Conservation (phyloP, 2,329 filamentous ascomycete species). For the Arthrobotrys iridis region DNA sequence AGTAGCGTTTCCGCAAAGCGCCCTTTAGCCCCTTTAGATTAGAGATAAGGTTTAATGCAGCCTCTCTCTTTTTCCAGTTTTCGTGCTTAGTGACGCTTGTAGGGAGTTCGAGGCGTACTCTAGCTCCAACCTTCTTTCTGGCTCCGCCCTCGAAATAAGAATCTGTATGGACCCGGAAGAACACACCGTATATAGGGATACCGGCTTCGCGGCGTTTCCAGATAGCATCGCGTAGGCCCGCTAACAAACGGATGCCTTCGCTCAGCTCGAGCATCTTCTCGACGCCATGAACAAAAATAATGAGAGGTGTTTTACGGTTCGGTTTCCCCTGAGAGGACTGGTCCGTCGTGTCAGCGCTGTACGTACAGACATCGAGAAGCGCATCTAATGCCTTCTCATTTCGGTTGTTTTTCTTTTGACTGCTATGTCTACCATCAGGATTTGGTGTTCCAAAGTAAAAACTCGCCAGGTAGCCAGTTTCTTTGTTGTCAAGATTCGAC, state of each 20-base stretch:
- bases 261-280: neutral
- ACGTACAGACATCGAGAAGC: neutral
- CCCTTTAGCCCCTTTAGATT: neutral
- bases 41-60: neutral
- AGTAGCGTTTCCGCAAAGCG: neutral
- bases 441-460: slow-evolving; percentile 6
- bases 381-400: neutral
- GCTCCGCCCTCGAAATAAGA: neutral
- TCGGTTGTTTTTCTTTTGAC: neutral
- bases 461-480: neutral
- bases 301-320: neutral
- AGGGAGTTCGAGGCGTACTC: neutral
- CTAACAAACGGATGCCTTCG: neutral
- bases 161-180: neutral
- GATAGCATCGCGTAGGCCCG: neutral
- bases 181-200: neutral
- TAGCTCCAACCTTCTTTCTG: neutral
- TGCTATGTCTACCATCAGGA: neutral
- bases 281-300: neutral
- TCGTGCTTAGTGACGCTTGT: neutral
- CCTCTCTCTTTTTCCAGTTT: neutral
- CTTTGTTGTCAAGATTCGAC: neutral
- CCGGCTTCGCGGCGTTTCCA: neutral
- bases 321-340: neutral
- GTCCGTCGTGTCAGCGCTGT: neutral